Conservation (phyloP, 352 stramenopile species). For the Phytophthora multivora region DNA sequence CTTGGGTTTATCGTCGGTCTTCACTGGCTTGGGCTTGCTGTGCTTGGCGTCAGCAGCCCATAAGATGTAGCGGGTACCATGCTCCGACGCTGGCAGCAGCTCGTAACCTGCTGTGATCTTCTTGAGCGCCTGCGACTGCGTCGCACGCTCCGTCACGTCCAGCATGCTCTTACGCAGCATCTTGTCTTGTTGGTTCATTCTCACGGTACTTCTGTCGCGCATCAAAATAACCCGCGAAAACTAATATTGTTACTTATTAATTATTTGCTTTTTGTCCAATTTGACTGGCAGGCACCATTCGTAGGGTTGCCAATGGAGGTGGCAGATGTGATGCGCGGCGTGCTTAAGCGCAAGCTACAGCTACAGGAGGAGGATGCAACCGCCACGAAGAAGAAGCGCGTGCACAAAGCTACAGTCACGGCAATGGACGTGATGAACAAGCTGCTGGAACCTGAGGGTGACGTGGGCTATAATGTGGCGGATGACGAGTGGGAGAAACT, state of each 20-base stretch:
- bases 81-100: conserved; percentile 44
- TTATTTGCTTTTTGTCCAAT: conserved; percentile 25
- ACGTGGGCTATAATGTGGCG: conserved; percentile 59
- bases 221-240: not conserved
- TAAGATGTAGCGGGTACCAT: conserved; percentile 55
- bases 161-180: conserved; percentile 69
- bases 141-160: conserved; percentile 64
- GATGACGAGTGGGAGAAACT: conserved; percentile 74
- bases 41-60: conserved; percentile 49
- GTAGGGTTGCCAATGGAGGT: conserved; percentile 7
- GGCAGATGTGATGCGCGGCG: conserved; percentile 18
- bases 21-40: conserved; percentile 42
- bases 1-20: conserved; percentile 18
- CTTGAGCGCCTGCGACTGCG: conserved; percentile 61
- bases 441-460: conserved; percentile 45
- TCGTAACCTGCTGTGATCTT: conserved; percentile 63
- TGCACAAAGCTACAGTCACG: conserved; percentile 60
- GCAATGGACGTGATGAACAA: conserved; percentile 78
- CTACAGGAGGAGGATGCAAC: conserved; percentile 8
- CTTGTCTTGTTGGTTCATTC: conserved; percentile 8
- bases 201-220: not conserved
- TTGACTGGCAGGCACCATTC: conserved; percentile 25
- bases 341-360: conserved; percentile 46
- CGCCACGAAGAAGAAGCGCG: conserved; percentile 63
- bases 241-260: too few relatives aligned